Conservation (phyloP, 495 filamentous ascomycete species). For the Hamigera avellanea region DNA sequence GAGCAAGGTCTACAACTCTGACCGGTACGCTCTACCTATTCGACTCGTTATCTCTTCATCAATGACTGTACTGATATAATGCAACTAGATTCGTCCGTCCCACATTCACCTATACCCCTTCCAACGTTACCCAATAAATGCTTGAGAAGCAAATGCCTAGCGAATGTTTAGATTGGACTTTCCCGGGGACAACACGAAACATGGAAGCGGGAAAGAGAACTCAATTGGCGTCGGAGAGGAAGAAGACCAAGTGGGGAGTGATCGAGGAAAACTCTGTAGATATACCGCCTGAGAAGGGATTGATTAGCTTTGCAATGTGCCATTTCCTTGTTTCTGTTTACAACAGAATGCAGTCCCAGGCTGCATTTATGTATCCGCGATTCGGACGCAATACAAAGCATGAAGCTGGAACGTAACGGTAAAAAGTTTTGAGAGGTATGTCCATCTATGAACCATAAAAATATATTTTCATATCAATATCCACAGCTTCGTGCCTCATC, state of each 20-base stretch:
- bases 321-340: conserved; percentile 7
- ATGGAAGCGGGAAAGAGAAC: too few relatives aligned
- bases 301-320: conserved; percentile 22
- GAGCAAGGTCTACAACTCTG: conserved; percentile 72
- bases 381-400: neutral
- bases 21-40: conserved; percentile 52
- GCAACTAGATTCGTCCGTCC: conserved; percentile 32
- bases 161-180: too few relatives aligned
- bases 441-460: too few relatives aligned
- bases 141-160: neutral
- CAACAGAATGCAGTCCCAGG: conserved; percentile 2
- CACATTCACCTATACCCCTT: conserved; percentile 33
- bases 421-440: too few relatives aligned
- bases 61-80: neutral
- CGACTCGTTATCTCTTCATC: neutral
- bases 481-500: too few relatives aligned
- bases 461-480: too few relatives aligned
- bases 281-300: conserved; percentile 29
- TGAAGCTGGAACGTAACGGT: too few relatives aligned
- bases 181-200: too few relatives aligned
- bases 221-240: too few relatives aligned
- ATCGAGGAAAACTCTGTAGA: conserved; percentile 23
- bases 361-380: neutral
- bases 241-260: too few relatives aligned
- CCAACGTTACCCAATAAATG: conserved; percentile 27